Conservation (phyloP, 2,329 filamentous ascomycete species). For the Juglanconis sp. region DNA sequence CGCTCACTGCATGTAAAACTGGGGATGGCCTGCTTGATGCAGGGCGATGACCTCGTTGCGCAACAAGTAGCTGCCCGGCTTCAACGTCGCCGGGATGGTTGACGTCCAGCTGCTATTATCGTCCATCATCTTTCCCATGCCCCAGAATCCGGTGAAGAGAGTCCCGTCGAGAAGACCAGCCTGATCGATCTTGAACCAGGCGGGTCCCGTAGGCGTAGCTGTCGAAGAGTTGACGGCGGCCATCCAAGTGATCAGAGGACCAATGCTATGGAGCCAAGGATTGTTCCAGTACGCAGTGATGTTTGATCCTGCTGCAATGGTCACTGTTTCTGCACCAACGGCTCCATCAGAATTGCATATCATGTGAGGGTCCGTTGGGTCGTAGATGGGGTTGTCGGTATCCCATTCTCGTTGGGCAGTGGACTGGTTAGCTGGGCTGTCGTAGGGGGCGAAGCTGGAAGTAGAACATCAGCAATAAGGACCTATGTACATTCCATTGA, state of each 20-base stretch:
- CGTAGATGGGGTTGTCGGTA: not conserved
- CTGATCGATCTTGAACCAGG: constrained; percentile 63
- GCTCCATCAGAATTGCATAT: constrained; percentile 23
- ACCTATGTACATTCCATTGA: not conserved
- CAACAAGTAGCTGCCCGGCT: constrained; percentile 39
- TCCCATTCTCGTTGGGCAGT: not conserved
- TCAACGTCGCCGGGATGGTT: constrained; percentile 36
- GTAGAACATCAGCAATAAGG: not conserved
- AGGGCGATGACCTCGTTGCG: constrained; percentile 48
- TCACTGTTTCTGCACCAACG: constrained; percentile 25
- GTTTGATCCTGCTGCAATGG: constrained; percentile 32
- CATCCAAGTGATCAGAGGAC: constrained; percentile 62
- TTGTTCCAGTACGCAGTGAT: constrained; percentile 36
- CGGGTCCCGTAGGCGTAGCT: constrained; percentile 49
- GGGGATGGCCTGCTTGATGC: constrained; percentile 26
- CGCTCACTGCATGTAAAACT: not conserved
- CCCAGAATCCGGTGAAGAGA: constrained; percentile 45
- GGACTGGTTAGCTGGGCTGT: not conserved
- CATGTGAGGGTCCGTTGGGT: not conserved
- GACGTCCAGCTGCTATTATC: constrained; percentile 43
- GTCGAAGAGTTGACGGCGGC: constrained; percentile 55
- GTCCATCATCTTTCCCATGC: constrained; percentile 43
- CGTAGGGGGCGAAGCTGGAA: not conserved
- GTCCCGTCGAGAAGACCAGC: constrained; percentile 47
- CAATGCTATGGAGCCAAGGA: constrained; percentile 37